Percentiles rank a stretch among this genome's conserved stretches.
Conservation (phyloP, 1,284 basidiomycete genomes). For the Trichosporon ovoides region DNA sequence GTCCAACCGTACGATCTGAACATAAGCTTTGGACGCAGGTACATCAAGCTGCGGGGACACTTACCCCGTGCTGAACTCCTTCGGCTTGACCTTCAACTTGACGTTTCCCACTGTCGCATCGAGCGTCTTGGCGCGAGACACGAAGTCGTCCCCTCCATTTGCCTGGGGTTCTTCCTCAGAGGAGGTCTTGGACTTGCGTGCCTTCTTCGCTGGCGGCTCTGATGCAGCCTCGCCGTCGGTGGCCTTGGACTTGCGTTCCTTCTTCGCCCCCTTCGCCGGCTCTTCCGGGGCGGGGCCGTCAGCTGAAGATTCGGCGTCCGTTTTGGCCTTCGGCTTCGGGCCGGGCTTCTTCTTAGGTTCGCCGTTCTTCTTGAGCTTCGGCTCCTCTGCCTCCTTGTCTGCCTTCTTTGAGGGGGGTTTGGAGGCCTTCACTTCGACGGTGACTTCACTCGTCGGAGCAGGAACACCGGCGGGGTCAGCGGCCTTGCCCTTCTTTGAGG, state of each 20-base stretch:
- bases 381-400: neutral
- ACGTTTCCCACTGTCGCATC: slow-evolving; percentile 10
- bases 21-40: too few relatives aligned
- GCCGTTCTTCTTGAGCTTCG: slow-evolving; percentile 7
- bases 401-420: neutral
- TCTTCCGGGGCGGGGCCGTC: too few relatives aligned
- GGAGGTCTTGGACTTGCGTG: neutral
- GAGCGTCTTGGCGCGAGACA: slow-evolving; percentile 1
- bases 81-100: slow-evolving; percentile 10
- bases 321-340: slow-evolving; percentile 9
- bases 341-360: neutral
- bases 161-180: too few relatives aligned
- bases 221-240: neutral
- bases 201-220: neutral
- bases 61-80: slow-evolving; percentile 19
- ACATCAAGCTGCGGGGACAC: neutral
- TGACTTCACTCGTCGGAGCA: too few relatives aligned
- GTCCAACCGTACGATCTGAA: slow-evolving; percentile 23
- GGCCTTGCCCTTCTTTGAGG: neutral
- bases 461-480: neutral
- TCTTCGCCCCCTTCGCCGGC: neutral
- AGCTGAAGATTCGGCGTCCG: neutral
- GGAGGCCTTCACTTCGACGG: slow-evolving; percentile 3
- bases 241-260: slow-evolving; percentile 7
- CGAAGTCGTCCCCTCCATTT: neutral